phyloP scores from a whole-genome alignment of 371 early-diverging fungal species.

The Actinomortierella wolfii region DNA sequence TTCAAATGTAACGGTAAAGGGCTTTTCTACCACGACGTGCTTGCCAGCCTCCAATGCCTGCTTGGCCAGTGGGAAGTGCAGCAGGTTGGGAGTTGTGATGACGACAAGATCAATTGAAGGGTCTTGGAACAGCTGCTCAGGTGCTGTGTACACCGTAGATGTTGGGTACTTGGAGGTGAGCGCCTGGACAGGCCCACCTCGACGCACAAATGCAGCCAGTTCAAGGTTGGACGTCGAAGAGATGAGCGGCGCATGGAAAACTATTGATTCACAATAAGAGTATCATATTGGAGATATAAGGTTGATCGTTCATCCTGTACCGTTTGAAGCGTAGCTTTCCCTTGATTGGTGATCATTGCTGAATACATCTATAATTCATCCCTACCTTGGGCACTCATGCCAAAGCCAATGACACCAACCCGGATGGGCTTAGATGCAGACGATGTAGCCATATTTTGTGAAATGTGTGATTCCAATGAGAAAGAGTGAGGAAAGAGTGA shows the following conservation, averaged over 20 bases:
- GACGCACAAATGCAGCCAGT: conserved; percentile 65
- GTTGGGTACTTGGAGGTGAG: conserved; percentile 54
- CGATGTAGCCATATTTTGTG: no score
- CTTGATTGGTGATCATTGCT: no score
- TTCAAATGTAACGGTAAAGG: conserved; percentile 67
- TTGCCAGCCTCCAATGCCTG: conserved; percentile 68
- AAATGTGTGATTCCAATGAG: no score
- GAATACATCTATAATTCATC: not conserved
- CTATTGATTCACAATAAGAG: no score
- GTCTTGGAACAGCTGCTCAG: conserved; percentile 60
- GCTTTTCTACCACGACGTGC: conserved; percentile 82
- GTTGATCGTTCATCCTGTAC: no score
- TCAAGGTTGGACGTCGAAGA: conserved; percentile 57
- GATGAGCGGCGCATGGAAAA: conserved; percentile 75
- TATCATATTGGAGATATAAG: no score
- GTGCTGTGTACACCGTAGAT: conserved; percentile 54
- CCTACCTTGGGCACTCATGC: conserved; percentile 57
- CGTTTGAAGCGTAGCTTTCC: no score
- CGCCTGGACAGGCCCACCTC: conserved; percentile 50
- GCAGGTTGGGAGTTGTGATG: conserved; percentile 74
- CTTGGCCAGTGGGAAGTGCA: conserved; percentile 68
- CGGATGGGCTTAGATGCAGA: conserved; percentile 45
- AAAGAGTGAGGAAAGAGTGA: no score
- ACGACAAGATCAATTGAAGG: conserved; percentile 68
- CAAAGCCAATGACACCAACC: conserved; percentile 76